Conservation (phyloP, 192 early-diverging fungal species). For the Mortierella antarctica region DNA sequence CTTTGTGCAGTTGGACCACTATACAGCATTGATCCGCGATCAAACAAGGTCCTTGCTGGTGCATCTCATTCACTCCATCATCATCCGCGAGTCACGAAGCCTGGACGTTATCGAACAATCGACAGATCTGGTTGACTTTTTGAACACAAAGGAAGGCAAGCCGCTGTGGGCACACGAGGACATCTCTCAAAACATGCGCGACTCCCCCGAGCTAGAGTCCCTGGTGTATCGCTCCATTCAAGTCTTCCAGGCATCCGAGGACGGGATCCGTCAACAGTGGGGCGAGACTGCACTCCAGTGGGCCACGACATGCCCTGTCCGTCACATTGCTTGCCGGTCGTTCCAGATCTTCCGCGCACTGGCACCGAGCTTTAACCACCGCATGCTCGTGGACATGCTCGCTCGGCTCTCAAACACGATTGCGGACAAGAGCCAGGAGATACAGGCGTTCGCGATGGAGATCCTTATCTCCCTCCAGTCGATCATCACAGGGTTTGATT, state of each 20-base stretch:
- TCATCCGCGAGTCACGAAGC: slow-evolving; percentile 70
- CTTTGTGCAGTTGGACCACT: slow-evolving; percentile 87
- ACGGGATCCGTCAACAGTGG: slow-evolving; percentile 74
- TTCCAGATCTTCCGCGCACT: slow-evolving; percentile 85
- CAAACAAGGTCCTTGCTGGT: slow-evolving; percentile 78
- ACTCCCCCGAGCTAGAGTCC: slow-evolving; percentile 61
- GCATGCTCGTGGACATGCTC: slow-evolving; percentile 83
- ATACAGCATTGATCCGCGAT: slow-evolving; percentile 80
- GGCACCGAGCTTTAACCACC: slow-evolving; percentile 74
- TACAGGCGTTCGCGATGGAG: slow-evolving; percentile 86
- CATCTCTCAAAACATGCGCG: slow-evolving; percentile 59
- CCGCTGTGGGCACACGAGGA: slow-evolving; percentile 87
- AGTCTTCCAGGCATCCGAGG: slow-evolving; percentile 60
- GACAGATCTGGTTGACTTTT: slow-evolving; percentile 56
- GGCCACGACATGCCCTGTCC: slow-evolving; percentile 86
- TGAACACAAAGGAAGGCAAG: slow-evolving; percentile 77
- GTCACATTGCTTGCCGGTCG: slow-evolving; percentile 88
- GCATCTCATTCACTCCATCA: slow-evolving; percentile 79
- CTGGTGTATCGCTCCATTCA: slow-evolving; percentile 59
- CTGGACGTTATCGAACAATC: slow-evolving; percentile 58
- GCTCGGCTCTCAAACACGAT: slow-evolving; percentile 80
- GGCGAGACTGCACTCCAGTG: slow-evolving; percentile 83
- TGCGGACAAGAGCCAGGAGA: slow-evolving; percentile 77
- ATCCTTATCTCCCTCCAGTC: slow-evolving; percentile 75
- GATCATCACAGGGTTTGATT: slow-evolving; percentile 68